phyloP scores from a whole-genome alignment of 495 filamentous ascomycete genomes.

The Penicillium salamii region DNA sequence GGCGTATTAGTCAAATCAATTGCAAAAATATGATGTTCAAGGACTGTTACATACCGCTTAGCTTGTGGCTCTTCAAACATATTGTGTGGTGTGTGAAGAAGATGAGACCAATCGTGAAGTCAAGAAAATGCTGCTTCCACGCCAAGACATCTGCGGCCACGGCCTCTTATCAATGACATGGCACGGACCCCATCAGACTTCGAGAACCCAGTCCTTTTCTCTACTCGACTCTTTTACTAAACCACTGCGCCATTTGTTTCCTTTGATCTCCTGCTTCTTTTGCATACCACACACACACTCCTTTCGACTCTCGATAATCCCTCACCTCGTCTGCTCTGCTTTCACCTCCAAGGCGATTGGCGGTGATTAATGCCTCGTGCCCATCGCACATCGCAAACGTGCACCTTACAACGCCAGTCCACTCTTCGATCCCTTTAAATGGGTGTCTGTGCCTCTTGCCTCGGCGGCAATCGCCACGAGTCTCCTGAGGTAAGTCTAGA shows the following conservation, averaged over 20 bases:
- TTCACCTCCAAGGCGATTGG: slow-evolving; percentile 12
- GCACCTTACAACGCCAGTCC: slow-evolving; percentile 3
- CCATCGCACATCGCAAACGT: slow-evolving; percentile 17
- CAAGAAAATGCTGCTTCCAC: slow-evolving; percentile 16
- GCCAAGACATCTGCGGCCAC: slow-evolving; percentile 21
- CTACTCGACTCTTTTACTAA: slow-evolving; percentile 2
- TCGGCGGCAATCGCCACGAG: slow-evolving; percentile 44
- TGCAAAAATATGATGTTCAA: background rate
- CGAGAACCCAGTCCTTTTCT: slow-evolving; percentile 5
- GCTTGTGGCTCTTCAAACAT: slow-evolving; percentile 46
- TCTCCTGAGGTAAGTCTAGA: slow-evolving; percentile 42
- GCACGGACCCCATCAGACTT: slow-evolving; percentile 24
- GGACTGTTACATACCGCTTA: slow-evolving; percentile 32
- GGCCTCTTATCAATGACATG: slow-evolving; percentile 29
- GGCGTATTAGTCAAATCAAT: slow-evolving; percentile 4
- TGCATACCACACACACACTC: slow-evolving; percentile 20
- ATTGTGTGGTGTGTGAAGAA: slow-evolving; percentile 1
- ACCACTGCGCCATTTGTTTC: slow-evolving; percentile 13
- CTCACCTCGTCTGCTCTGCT: background rate
- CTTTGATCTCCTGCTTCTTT: slow-evolving; percentile 4
- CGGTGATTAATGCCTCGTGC: slow-evolving; percentile 28
- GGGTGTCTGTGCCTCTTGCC: slow-evolving; percentile 52
- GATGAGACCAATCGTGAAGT: background rate
- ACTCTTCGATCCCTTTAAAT: slow-evolving; percentile 28
- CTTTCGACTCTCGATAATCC: slow-evolving; percentile 6